Conservation (phyloP, 2,329 filamentous ascomycete genomes). For the Capronia epimyces region DNA sequence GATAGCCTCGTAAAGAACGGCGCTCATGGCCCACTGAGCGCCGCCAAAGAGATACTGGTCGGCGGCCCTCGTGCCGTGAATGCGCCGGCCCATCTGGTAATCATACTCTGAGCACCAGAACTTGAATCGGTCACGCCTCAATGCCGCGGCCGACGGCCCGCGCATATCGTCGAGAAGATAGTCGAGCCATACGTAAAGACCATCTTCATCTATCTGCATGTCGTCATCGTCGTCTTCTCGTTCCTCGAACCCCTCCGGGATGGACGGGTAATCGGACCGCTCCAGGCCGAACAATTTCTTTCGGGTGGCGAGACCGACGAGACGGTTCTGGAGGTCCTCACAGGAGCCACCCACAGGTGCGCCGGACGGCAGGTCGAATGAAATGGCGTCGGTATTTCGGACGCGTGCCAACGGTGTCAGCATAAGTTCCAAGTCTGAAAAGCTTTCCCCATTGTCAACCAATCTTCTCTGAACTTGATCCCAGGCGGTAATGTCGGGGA, state of each 20-base stretch:
- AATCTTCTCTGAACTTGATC: background rate
- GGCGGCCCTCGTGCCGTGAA: background rate
- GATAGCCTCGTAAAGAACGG: background rate
- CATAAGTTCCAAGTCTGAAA: constrained; percentile 7
- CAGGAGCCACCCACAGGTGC: background rate
- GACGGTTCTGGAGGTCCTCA: background rate
- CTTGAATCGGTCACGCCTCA: constrained; percentile 8
- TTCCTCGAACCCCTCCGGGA: no score
- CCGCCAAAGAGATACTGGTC: background rate
- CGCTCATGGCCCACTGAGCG: background rate
- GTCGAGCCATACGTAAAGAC: constrained; percentile 4
- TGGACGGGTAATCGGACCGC: background rate
- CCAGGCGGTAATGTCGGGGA: background rate
- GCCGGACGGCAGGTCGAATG: constrained; percentile 1
- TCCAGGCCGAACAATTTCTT: constrained; percentile 1
- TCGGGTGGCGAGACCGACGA: background rate
- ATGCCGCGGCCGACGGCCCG: background rate
- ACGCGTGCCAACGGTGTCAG: constrained; percentile 11
- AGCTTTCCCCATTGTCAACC: background rate
- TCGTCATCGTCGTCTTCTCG: constrained; percentile 1
- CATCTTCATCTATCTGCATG: background rate
- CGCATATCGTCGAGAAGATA: background rate
- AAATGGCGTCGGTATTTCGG: constrained; percentile 6
- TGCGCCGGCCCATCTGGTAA: constrained; percentile 2
- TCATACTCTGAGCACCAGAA: constrained; percentile 9